Percentiles rank a stretch among this genome's conserved stretches.
Conservation (phyloP, 148 eudicot species). For the Dianthus caryophyllus region DNA sequence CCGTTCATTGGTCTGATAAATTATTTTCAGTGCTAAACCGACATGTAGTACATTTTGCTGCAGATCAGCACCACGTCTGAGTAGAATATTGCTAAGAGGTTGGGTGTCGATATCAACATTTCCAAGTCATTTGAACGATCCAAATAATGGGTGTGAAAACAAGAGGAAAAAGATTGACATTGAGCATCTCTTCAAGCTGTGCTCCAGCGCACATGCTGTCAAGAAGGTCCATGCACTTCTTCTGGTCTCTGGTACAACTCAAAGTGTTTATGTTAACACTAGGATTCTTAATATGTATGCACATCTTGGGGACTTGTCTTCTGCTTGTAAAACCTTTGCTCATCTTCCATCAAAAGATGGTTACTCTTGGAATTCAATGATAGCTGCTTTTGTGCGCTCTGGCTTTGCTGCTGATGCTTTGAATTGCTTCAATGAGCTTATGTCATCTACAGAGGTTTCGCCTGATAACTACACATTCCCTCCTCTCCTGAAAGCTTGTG, state of each 20-base stretch:
- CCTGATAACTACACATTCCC: slow-evolving; percentile 79
- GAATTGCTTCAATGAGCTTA: slow-evolving; percentile 45
- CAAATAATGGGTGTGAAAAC: slow-evolving; percentile 26
- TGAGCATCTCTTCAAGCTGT: slow-evolving; percentile 45
- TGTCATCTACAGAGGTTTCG: slow-evolving; percentile 34
- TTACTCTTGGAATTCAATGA: slow-evolving; percentile 73
- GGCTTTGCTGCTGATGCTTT: slow-evolving; percentile 40
- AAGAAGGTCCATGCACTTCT: slow-evolving; percentile 53
- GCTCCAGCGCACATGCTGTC: slow-evolving; percentile 31
- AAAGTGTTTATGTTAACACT: slow-evolving; percentile 42
- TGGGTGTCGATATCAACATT: slow-evolving; percentile 25
- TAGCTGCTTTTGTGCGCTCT: slow-evolving; percentile 58
- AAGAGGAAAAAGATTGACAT: slow-evolving; percentile 32
- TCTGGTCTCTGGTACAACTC: slow-evolving; percentile 52
- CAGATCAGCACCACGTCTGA: slow-evolving; percentile 32
- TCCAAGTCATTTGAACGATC: slow-evolving; percentile 24
- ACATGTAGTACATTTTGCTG: slow-evolving; percentile 11
- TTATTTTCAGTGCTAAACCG: slow-evolving; percentile 11
- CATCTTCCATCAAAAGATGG: slow-evolving; percentile 44
- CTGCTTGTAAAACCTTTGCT: slow-evolving; percentile 42
- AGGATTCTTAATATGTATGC: slow-evolving; percentile 65
- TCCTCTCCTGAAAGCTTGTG: slow-evolving; percentile 63
- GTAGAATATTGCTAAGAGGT: slow-evolving; percentile 21
- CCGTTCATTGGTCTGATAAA: neutral
- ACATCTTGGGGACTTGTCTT: slow-evolving; percentile 45